Conservation (phyloP, 225 moss, liverwort and hornwort species). For the Physcomitrium patens region DNA sequence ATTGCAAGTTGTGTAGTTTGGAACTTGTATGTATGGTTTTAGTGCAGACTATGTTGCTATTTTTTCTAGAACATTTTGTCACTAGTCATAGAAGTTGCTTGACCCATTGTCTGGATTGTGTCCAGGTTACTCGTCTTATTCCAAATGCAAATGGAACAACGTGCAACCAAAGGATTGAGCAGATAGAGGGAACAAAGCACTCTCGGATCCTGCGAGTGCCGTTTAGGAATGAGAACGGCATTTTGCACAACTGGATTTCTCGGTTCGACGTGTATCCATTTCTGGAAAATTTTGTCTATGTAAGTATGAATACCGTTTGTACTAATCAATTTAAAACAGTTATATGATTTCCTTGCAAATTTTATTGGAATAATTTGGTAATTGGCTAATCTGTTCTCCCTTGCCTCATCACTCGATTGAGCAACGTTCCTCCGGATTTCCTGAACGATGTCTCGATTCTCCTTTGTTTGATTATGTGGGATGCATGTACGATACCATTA, state of each 20-base stretch:
- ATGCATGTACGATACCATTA: background rate
- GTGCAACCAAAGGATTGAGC: slow-evolving; percentile 81
- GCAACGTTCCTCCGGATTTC: background rate
- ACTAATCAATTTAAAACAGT: background rate
- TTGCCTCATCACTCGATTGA: background rate
- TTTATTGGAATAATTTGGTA: background rate
- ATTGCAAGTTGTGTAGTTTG: background rate
- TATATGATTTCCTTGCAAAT: background rate
- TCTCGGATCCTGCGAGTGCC: slow-evolving; percentile 84
- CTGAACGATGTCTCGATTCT: background rate
- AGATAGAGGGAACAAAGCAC: slow-evolving; percentile 68
- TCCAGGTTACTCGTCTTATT: slow-evolving; percentile 93
- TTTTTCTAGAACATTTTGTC: background rate
- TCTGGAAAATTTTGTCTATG: slow-evolving; percentile 77
- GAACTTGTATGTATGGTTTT: background rate
- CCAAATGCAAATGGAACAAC: slow-evolving; percentile 84
- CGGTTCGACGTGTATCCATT: slow-evolving; percentile 97
- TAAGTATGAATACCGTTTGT: slow-evolving; percentile 10
- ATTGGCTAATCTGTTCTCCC: background rate
- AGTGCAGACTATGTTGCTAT: background rate
- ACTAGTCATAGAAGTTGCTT: background rate
- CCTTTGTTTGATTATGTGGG: no score
- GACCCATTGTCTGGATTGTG: background rate
- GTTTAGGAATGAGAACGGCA: slow-evolving; percentile 58
- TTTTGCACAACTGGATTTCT: slow-evolving; percentile 88